These are phyloP conservation scores for Arabidopsis hybrid DNA, from an alignment of 441 rosid genomes.

Conservation along the genomic window DNA sequence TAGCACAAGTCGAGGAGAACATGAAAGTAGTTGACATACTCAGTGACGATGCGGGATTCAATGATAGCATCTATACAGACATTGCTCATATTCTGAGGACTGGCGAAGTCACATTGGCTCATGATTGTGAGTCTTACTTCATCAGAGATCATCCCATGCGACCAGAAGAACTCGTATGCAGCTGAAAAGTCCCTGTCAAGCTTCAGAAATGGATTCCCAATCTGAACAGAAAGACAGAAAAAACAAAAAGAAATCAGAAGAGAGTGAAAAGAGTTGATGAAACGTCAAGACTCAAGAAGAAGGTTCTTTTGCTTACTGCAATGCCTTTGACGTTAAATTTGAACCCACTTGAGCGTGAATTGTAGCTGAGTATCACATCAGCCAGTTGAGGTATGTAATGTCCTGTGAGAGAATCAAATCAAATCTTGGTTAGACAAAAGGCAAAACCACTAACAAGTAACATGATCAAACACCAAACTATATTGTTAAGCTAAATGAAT, in stretches of 20 bases:
- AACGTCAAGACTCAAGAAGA: neutral
- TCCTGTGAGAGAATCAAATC: slow-evolving; percentile 46
- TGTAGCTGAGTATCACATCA: slow-evolving; percentile 61
- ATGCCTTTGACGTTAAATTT: slow-evolving; percentile 85
- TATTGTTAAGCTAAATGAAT: neutral
- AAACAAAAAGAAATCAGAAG: neutral
- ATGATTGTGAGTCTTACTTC: slow-evolving; percentile 70
- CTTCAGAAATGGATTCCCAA: slow-evolving; percentile 84
- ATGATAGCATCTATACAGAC: slow-evolving; percentile 53
- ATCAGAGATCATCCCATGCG: slow-evolving; percentile 87
- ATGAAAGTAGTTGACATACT: slow-evolving; percentile 64
- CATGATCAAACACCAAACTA: neutral
- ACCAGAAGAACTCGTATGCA: slow-evolving; percentile 76
- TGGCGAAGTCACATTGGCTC: slow-evolving; percentile 58
- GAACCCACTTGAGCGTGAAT: slow-evolving; percentile 60
- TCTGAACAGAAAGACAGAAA: slow-evolving; percentile 55
- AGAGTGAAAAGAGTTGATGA: neutral
- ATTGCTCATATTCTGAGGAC: slow-evolving; percentile 51
- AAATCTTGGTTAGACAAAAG: neutral
- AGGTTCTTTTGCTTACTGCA: slow-evolving; percentile 64
- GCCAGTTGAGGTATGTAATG: slow-evolving; percentile 81
- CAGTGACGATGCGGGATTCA: slow-evolving; percentile 47
- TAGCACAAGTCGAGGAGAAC: slow-evolving; percentile 78
- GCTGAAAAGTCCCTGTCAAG: slow-evolving; percentile 67
- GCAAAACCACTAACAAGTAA: neutral